phyloP scores from a whole-genome alignment of 192 early-diverging fungal genomes.

The Entomortierella beljakovae region DNA sequence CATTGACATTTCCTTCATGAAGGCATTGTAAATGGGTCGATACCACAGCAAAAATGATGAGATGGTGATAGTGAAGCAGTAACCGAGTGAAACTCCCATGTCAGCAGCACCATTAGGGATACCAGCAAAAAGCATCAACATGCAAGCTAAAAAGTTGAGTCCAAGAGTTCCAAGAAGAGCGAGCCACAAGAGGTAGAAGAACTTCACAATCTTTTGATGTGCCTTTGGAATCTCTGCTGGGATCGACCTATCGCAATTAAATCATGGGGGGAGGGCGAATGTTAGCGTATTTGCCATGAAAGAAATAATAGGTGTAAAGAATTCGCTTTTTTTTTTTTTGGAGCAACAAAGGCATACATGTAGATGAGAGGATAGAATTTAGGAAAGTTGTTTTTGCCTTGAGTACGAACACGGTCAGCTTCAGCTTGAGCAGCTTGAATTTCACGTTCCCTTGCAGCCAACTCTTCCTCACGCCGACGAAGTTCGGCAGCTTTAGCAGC shows the following conservation, averaged over 20 bases:
- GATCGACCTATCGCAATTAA: conserved; percentile 59
- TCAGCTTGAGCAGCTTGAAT: conserved; percentile 73
- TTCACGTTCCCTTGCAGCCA: conserved; percentile 80
- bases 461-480: conserved; percentile 76
- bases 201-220: conserved; percentile 71
- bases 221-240: conserved; percentile 74
- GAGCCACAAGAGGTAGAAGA: conserved; percentile 82
- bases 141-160: conserved; percentile 83
- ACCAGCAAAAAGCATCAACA: conserved; percentile 77
- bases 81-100: conserved; percentile 81
- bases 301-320: conserved; percentile 1
- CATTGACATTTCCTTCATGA: conserved; percentile 86
- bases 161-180: conserved; percentile 75
- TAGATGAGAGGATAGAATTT: conserved; percentile 88
- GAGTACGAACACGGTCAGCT: conserved; percentile 64
- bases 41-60: conserved; percentile 91
- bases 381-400: conserved; percentile 85
- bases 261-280: neutral
- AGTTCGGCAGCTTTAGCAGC: conserved; percentile 77
- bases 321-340: neutral
- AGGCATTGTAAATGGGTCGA: conserved; percentile 89
- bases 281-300: neutral
- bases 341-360: conserved; percentile 56
- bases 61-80: conserved; percentile 79
- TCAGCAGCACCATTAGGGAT: conserved; percentile 78